These are phyloP conservation scores for Zygoascus meyerae DNA, from an alignment of 1,139 yeast genomes.

Conservation along the genomic window DNA sequence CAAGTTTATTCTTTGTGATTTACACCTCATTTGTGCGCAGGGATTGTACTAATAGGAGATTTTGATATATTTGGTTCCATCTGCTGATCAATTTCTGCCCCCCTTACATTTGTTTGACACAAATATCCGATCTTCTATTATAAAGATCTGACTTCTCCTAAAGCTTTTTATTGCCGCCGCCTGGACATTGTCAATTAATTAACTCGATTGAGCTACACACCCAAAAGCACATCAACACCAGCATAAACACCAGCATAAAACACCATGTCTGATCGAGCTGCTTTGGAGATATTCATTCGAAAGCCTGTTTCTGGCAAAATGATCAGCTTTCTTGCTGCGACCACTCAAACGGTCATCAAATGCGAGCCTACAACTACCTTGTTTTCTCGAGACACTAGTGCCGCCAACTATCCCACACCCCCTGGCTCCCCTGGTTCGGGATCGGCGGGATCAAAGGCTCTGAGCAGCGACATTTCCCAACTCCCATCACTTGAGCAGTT, in stretches of 20 bases:
- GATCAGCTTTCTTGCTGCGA: slow-evolving; percentile 73
- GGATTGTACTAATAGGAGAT: too few relatives aligned
- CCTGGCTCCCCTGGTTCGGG: slow-evolving; percentile 38
- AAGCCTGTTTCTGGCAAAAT: slow-evolving; percentile 73
- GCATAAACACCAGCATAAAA: neutral
- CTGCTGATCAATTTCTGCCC: too few relatives aligned
- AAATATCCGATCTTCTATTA: too few relatives aligned
- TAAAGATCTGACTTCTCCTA: too few relatives aligned
- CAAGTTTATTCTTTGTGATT: too few relatives aligned
- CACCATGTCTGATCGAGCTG: slow-evolving; percentile 48
- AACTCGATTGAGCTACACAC: neutral
- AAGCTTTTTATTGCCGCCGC: too few relatives aligned
- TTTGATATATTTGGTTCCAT: too few relatives aligned
- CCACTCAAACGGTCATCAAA: slow-evolving; percentile 74
- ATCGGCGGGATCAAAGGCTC: neutral
- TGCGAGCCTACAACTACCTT: slow-evolving; percentile 31
- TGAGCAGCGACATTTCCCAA: slow-evolving; percentile 6
- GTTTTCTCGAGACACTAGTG: slow-evolving; percentile 3
- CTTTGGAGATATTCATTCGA: slow-evolving; percentile 67
- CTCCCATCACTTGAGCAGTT: slow-evolving; percentile 51
- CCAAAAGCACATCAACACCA: neutral
- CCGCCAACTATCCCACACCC: slow-evolving; percentile 37
- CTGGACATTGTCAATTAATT: too few relatives aligned
- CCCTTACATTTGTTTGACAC: too few relatives aligned
- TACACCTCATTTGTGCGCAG: too few relatives aligned